Evolutionary conservation across 2,329 filamentous ascomycete genomes (phyloP), one percentile per base, ranked within the genome.

Genomic region (Chaetomiaceae sp.): DNA sequence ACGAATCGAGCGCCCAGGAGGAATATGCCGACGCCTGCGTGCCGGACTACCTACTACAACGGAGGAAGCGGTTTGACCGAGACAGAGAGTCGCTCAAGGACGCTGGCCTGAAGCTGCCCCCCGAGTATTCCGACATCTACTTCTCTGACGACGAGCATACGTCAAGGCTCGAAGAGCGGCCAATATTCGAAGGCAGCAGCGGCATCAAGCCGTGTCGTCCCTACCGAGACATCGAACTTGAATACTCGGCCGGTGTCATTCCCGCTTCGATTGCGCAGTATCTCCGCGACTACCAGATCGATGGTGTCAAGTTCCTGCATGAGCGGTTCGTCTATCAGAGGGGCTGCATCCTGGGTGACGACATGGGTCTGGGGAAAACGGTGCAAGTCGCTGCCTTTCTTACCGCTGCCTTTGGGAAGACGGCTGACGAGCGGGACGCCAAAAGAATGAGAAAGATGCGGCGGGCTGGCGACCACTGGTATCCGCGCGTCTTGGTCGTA

Each of bases 301-400:
- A 87, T 25, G 94, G 94, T 5, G 89, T 87, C 13, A 78, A 81
- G 29, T 97, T 96, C 63, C 75, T 99, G 7, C 91, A 97, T 66
- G 81, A 89, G 55, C 79, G 89, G 20, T 97, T 97, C 65, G 86
- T 96, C 4, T 92, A 89, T 60, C 94, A 99, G 65, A 86, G 86
- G 61, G 94, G 94, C 1, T 90, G 88, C 1, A 88, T 99, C 20
- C 77, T 99, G 0, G 91, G 92, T 3, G 94, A 99, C 65, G 94
- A 99, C 64, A 99, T 99, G 94, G 94, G 94, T 18, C 71, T 99
- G 29, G 94, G 94, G 0, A 99, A 99, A 70, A 99, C 94, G 0
- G 89, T 99, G 2, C 94, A 99, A 68, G 89, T 99, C 23, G 94
- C 90, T 53, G 88, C 91, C 0, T 97, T 99, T 60, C 74, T 99